Evolutionary conservation across 139 green algal genomes (phyloP).

Genomic region (Tetratostichococcus sp.): DNA sequence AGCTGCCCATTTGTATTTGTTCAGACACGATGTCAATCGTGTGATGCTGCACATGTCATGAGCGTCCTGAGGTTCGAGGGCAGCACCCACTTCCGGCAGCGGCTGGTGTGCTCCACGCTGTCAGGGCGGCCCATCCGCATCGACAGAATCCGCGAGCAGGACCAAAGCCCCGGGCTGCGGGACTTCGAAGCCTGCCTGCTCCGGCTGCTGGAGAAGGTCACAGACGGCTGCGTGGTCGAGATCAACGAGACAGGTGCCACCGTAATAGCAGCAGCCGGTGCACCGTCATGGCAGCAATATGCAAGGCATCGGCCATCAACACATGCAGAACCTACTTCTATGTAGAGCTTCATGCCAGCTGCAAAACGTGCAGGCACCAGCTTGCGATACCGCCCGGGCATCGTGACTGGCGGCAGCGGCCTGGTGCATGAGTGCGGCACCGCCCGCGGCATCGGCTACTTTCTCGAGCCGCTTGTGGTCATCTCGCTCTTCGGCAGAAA

Average conservation of each 20-base stretch:
- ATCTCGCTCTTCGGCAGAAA: constrained; percentile 90
- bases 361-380: too few species aligned
- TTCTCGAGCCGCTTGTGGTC: constrained; percentile 84
- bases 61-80: constrained; percentile 63
- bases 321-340: too few species aligned
- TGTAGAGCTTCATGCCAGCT: too few species aligned
- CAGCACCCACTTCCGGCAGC: constrained; percentile 69
- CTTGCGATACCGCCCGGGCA: constrained; percentile 83
- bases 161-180: constrained; percentile 75
- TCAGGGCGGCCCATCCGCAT: constrained; percentile 77
- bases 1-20: too few species aligned
- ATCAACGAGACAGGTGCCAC: constrained; percentile 92
- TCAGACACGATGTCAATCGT: too few species aligned
- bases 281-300: background rate
- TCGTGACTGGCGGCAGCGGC: constrained; percentile 61
- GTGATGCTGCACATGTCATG: too few species aligned
- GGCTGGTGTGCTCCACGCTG: constrained; percentile 81
- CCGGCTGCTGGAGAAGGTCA: constrained; percentile 93
- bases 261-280: background rate
- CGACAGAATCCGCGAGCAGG: constrained; percentile 80
- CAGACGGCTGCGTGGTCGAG: constrained; percentile 88
- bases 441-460: constrained; percentile 83
- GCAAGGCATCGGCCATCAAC: too few species aligned
- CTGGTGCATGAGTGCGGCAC: constrained; percentile 87
- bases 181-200: constrained; percentile 91